phyloP scores from a whole-genome alignment of 352 stramenopile genomes.

The Phytophthora brassicae region DNA sequence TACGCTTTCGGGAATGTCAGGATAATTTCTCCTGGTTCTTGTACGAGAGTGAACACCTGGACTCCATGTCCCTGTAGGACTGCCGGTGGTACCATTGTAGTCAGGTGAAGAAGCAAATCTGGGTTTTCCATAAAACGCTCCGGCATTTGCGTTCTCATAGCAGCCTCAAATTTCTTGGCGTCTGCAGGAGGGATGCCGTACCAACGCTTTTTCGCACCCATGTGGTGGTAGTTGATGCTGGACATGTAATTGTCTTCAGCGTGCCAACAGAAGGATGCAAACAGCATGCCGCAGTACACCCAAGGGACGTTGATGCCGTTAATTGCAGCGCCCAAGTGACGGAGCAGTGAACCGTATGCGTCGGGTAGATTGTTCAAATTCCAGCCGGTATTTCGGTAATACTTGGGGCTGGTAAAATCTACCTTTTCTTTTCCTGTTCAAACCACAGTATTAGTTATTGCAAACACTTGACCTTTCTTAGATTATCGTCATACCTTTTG shows the following conservation, averaged over 20 bases:
- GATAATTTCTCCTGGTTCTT: slow-evolving; percentile 94
- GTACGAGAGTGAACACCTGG: slow-evolving; percentile 63
- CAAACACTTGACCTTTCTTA: too few relatives aligned
- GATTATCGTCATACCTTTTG: too few relatives aligned
- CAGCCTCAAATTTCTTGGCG: slow-evolving; percentile 55
- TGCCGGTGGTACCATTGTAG: slow-evolving; percentile 71
- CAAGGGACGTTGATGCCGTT: slow-evolving; percentile 98
- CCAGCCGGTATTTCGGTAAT: slow-evolving; percentile 90
- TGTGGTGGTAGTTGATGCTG: slow-evolving; percentile 98
- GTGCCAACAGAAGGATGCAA: slow-evolving; percentile 98
- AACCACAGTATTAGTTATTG: slow-evolving; percentile 7
- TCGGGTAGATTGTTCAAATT: slow-evolving; percentile 98
- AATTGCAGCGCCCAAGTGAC: slow-evolving; percentile 93
- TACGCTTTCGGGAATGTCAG: slow-evolving; percentile 97
- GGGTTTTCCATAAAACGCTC: slow-evolving; percentile 65
- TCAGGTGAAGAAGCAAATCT: slow-evolving; percentile 73
- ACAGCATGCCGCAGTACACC: slow-evolving; percentile 98
- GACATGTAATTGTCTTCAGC: slow-evolving; percentile 99
- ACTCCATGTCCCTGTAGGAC: slow-evolving; percentile 47
- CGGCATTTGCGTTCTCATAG: slow-evolving; percentile 50
- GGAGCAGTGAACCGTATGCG: slow-evolving; percentile 90
- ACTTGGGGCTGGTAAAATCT: slow-evolving; percentile 58
- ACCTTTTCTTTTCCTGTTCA: slow-evolving; percentile 38
- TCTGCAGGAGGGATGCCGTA: slow-evolving; percentile 81
- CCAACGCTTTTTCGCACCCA: slow-evolving; percentile 96